These are phyloP conservation scores for Cyberlindnera japonica DNA, from an alignment of 805 yeast genomes.

Conservation along the genomic window DNA sequence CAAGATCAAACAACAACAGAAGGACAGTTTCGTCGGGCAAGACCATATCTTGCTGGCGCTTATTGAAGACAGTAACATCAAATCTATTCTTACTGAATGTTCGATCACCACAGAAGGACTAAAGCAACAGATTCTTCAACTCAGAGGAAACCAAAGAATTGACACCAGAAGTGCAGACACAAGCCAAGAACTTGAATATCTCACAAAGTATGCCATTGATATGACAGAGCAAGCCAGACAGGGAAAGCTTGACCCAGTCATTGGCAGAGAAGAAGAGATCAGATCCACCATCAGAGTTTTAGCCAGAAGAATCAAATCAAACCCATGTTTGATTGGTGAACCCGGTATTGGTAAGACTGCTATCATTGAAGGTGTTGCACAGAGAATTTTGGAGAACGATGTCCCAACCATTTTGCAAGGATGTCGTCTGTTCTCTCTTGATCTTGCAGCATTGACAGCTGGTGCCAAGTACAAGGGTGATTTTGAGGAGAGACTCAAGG, in stretches of 20 bases:
- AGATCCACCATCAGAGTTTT: conserved; percentile 91
- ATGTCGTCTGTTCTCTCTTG: conserved; percentile 81
- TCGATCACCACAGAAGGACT: conserved; percentile 65
- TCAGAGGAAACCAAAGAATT: conserved; percentile 88
- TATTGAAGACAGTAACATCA: conserved; percentile 70
- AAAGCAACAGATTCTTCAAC: conserved; percentile 69
- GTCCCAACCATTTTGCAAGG: conserved; percentile 85
- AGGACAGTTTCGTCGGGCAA: conserved; percentile 89
- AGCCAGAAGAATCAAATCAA: conserved; percentile 96
- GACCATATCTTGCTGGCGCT: conserved; percentile 88
- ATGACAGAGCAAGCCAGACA: conserved; percentile 89
- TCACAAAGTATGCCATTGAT: conserved; percentile 87
- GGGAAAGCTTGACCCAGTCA: conserved; percentile 96
- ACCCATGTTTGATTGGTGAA: conserved; percentile 95
- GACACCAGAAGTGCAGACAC: conserved; percentile 95
- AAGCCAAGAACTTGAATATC: conserved; percentile 75
- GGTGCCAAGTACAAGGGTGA: conserved; percentile 99
- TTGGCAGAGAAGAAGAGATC: conserved; percentile 98
- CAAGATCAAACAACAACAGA: conserved; percentile 79
- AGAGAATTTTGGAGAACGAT: conserved; percentile 91
- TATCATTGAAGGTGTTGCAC: conserved; percentile 98
- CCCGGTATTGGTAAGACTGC: conserved; percentile 99
- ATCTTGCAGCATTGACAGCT: conserved; percentile 94
- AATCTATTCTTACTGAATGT: conserved; percentile 68
- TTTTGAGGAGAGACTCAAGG: conserved; percentile 96